These are phyloP conservation scores for Fusarium nurragi DNA, from an alignment of 2,329 filamentous ascomycete genomes.

Conservation along the genomic window DNA sequence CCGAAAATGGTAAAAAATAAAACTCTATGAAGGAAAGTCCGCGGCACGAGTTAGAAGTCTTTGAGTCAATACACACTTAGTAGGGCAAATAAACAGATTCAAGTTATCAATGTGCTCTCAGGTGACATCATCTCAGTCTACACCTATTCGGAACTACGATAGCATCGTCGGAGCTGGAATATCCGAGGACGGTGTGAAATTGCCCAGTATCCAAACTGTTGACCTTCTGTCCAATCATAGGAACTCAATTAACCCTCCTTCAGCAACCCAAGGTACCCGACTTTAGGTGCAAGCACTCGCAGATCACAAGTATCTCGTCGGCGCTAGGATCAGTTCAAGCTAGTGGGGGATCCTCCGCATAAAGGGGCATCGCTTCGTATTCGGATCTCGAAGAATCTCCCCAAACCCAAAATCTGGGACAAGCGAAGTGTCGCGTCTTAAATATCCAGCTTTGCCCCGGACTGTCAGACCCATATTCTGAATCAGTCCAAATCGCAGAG, in stretches of 20 bases:
- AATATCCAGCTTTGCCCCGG: neutral
- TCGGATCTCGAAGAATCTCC: neutral
- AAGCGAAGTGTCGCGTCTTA: neutral
- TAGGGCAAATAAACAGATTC: too few species aligned
- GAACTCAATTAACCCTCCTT: neutral
- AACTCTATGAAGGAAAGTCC: too few species aligned
- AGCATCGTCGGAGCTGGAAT: neutral
- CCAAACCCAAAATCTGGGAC: neutral
- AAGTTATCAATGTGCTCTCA: neutral
- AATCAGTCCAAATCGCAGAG: neutral
- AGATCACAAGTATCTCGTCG: neutral
- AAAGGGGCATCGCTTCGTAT: slow-evolving; percentile 14
- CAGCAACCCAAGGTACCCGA: neutral
- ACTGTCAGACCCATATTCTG: neutral
- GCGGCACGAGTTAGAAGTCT: too few species aligned
- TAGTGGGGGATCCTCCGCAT: slow-evolving; percentile 3
- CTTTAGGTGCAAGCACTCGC: neutral
- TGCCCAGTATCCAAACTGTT: neutral
- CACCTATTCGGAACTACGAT: neutral
- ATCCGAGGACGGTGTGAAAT: neutral
- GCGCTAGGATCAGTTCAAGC: neutral
- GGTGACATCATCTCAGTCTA: neutral
- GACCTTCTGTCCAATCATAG: neutral
- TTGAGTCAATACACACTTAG: too few species aligned
- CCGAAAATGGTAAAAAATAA: too few species aligned